A percentile compares a stretch with the other conserved stretches of the same genome.
These are phyloP conservation scores for Psidium guajava DNA, from an alignment of 345 rosid species.

Conservation along the genomic window DNA sequence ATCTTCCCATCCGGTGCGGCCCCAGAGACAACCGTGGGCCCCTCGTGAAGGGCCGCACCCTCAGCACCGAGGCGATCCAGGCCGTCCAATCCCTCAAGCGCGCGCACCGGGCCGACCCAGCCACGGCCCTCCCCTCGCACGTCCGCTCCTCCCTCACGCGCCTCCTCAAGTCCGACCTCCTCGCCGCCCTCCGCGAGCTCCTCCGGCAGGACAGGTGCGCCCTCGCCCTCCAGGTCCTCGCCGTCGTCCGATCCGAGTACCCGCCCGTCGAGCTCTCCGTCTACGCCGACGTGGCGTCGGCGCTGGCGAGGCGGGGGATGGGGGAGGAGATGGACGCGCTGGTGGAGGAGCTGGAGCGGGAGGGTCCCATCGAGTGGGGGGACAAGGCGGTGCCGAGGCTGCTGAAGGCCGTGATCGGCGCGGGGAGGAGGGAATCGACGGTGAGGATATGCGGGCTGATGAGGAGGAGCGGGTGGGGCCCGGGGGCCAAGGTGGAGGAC, in stretches of 20 bases:
- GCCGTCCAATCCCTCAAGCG: conserved; percentile 82
- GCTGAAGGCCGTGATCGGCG: conserved; percentile 45
- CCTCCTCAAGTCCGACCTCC: conserved; percentile 30
- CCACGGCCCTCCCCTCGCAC: conserved; percentile 74
- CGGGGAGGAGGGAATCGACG: conserved; percentile 57
- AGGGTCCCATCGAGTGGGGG: conserved; percentile 15
- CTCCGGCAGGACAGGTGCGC: conserved; percentile 66
- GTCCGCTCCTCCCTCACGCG: conserved; percentile 65
- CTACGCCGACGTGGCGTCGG: conserved; percentile 49
- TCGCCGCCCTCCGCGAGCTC: conserved; percentile 54
- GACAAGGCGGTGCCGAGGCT: conserved; percentile 45
- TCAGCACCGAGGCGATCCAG: conserved; percentile 86
- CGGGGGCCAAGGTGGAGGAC: conserved; percentile 47
- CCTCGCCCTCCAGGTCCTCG: conserved; percentile 66
- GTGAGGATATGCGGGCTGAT: conserved; percentile 54
- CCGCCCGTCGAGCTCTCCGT: conserved; percentile 36
- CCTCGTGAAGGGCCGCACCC: conserved; percentile 68
- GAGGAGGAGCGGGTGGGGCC: conserved; percentile 61
- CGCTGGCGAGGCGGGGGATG: conserved; percentile 38
- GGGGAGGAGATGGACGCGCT: conserved; percentile 46
- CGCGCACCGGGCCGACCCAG: conserved; percentile 31
- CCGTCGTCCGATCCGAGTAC: conserved; percentile 51
- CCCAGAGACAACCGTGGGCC: conserved; percentile 78
- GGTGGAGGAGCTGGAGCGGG: conserved; percentile 36
- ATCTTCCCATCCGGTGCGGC: conserved; percentile 40